phyloP scores from a whole-genome alignment of 768 basidiomycete species.

The Clavaria fumosa region DNA sequence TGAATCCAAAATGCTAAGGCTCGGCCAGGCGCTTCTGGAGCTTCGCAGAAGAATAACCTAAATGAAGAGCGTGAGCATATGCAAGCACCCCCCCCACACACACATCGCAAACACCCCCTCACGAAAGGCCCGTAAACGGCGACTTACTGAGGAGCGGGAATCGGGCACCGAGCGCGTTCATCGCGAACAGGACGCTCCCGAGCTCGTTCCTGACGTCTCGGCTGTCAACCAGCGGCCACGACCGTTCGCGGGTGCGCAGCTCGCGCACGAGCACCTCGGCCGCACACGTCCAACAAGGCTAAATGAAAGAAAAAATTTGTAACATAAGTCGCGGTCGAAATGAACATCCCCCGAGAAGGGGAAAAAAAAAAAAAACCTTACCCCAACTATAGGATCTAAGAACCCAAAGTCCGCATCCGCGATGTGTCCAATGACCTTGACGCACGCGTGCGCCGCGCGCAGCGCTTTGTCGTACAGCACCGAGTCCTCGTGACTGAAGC shows the following conservation, averaged over 20 bases:
- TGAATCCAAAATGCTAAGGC: too few species aligned
- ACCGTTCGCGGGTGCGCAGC: constrained; percentile 42
- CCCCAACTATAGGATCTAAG: constrained; percentile 67
- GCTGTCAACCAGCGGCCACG: constrained; percentile 46
- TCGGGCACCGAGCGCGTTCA: constrained; percentile 41
- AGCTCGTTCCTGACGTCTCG: constrained; percentile 49
- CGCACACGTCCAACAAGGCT: constrained; percentile 62
- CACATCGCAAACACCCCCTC: not conserved
- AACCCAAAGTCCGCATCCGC: constrained; percentile 49
- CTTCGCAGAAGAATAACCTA: constrained; percentile 18
- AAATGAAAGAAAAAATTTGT: constrained; percentile 8
- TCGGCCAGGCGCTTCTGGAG: constrained; percentile 27
- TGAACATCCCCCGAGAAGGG: too few species aligned
- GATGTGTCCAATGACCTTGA: constrained; percentile 46
- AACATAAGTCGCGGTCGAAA: not conserved
- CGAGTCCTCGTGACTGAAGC: constrained; percentile 43
- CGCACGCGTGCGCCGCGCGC: constrained; percentile 43
- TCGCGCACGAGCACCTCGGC: constrained; percentile 55
- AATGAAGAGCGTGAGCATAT: not conserved
- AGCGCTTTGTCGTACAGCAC: constrained; percentile 52
- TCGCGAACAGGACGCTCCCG: constrained; percentile 42
- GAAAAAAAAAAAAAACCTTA: constrained; percentile 22
- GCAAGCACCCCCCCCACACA: not conserved
- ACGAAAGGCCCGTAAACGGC: not conserved
- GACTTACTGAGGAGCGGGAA: constrained; percentile 40